These are phyloP conservation scores for Acer negundo DNA, from an alignment of 345 rosid genomes.

Conservation along the genomic window DNA sequence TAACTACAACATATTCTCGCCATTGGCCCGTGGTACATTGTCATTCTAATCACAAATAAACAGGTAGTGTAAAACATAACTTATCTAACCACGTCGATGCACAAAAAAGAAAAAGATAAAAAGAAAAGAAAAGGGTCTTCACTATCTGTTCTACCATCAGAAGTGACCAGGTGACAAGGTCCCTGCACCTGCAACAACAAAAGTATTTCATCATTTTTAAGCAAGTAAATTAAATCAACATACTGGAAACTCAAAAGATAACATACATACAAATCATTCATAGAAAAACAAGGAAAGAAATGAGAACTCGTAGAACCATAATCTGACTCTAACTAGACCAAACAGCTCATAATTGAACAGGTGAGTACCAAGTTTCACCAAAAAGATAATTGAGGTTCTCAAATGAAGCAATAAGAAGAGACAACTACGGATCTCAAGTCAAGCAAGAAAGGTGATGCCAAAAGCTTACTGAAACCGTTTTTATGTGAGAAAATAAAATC, in stretches of 20 bases:
- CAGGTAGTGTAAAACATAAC: slow-evolving; percentile 35
- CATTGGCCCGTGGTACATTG: slow-evolving; percentile 41
- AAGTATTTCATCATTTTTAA: slow-evolving; percentile 7
- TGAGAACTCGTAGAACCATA: not conserved
- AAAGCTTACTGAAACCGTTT: too few species aligned
- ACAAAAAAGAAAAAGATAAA: slow-evolving; percentile 31
- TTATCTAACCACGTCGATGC: slow-evolving; percentile 50
- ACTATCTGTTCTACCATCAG: slow-evolving; percentile 46
- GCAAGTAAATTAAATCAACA: not conserved
- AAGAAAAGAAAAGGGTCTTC: slow-evolving; percentile 32
- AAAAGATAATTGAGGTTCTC: too few species aligned
- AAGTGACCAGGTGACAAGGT: slow-evolving; percentile 26
- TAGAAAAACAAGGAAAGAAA: not conserved
- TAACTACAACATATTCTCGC: slow-evolving; percentile 55
- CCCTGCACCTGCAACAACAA: slow-evolving; percentile 47
- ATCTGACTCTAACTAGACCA: not conserved
- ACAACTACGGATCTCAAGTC: too few species aligned
- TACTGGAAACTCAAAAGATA: not conserved
- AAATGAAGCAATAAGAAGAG: too few species aligned
- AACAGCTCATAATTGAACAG: not conserved
- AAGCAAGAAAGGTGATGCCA: too few species aligned
- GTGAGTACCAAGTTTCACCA: not conserved
- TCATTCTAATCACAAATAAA: slow-evolving; percentile 42
- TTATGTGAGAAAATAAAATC: too few species aligned
- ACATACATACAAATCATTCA: not conserved